Conservation (phyloP, 306 rosid genomes). For the Quercus engelmannii region DNA sequence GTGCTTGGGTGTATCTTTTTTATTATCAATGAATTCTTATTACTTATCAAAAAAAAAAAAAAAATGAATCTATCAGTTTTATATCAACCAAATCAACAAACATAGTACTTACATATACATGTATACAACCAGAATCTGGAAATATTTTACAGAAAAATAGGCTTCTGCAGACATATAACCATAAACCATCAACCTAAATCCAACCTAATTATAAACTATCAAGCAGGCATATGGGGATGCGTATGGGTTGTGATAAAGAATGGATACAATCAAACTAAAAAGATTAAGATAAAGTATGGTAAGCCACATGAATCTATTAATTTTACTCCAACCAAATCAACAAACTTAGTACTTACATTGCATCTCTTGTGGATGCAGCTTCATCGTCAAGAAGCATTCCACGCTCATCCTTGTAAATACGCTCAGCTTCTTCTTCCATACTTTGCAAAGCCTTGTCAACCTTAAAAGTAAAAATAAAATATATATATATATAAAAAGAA, state of each 20-base stretch:
- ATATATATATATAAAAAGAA: too few relatives aligned
- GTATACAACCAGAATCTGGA: neutral
- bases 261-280: too few relatives aligned
- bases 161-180: neutral
- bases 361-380: conserved; percentile 96
- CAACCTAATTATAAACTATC: neutral
- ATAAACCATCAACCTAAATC: neutral
- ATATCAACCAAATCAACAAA: too few relatives aligned
- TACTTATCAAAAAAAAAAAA: too few relatives aligned
- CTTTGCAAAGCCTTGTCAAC: conserved; percentile 90
- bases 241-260: too few relatives aligned
- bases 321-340: neutral
- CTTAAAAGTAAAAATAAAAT: conserved; percentile 26
- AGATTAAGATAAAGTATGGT: neutral
- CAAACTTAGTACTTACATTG: conserved; percentile 61
- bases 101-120: too few relatives aligned
- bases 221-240: neutral
- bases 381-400: conserved; percentile 85
- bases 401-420: conserved; percentile 87
- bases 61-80: too few relatives aligned
- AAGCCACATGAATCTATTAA: conserved; percentile 1
- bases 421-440: conserved; percentile 91
- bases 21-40: too few relatives aligned
- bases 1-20: too few relatives aligned
- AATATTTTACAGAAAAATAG: neutral